Evolutionary conservation across 306 rosid genomes (phyloP).

Genomic region (Parietaria judaica): DNA sequence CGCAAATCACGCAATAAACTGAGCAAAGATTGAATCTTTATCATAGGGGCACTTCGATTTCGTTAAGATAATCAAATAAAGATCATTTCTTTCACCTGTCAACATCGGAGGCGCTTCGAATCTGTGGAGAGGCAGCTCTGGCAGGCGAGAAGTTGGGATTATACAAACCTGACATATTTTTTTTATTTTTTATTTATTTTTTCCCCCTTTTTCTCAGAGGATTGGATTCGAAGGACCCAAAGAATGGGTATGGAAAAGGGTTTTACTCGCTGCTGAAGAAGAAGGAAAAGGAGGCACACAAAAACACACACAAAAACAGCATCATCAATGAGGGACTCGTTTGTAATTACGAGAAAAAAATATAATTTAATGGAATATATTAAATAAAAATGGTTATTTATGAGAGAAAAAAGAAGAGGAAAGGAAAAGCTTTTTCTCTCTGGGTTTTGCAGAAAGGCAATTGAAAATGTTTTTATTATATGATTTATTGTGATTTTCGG

Average conservation of each 20-base stretch:
- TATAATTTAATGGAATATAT: background rate
- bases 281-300: conserved; percentile 47
- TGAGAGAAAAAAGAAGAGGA: conserved; percentile 1
- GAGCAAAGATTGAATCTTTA: conserved; percentile 11
- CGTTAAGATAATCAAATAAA: background rate
- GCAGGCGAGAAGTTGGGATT: conserved; percentile 91
- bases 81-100: conserved; percentile 43
- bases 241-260: conserved; percentile 37
- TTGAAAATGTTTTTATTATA: conserved; percentile 24
- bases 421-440: conserved; percentile 29
- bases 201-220: conserved; percentile 17
- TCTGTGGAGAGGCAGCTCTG: conserved; percentile 96
- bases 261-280: conserved; percentile 47
- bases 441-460: conserved; percentile 34
- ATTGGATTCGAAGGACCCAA: conserved; percentile 44
- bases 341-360: conserved; percentile 26
- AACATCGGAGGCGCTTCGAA: conserved; percentile 71
- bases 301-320: conserved; percentile 5
- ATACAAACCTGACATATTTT: conserved; percentile 87
- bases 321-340: conserved; percentile 39
- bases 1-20: conserved; percentile 23
- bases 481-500: conserved; percentile 15
- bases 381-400: background rate
- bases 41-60: conserved; percentile 8
- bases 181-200: background rate